Percentiles rank a stretch among this genome's conserved stretches.
Evolutionary conservation across 495 filamentous ascomycete species (phyloP).

Genomic region (Penicillium mononematosum): DNA sequence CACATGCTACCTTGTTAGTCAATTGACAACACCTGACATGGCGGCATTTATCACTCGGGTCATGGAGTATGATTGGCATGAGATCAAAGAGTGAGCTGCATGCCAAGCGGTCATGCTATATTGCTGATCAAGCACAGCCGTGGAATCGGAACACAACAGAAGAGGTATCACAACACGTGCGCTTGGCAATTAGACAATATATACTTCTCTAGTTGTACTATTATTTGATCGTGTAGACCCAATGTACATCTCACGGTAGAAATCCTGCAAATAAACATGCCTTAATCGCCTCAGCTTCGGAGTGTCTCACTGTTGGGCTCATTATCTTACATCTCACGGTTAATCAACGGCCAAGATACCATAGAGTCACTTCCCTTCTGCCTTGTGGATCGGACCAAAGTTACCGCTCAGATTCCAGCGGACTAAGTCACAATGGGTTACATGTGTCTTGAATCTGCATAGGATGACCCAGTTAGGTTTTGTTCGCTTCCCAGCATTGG

Average conservation of each 20-base stretch:
- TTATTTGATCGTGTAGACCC: background rate
- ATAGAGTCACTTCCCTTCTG: background rate
- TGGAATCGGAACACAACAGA: background rate
- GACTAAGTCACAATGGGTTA: background rate
- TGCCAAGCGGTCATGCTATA: background rate
- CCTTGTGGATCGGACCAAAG: background rate
- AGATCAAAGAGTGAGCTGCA: slow-evolving; percentile 53
- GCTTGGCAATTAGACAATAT: background rate
- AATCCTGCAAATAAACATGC: background rate
- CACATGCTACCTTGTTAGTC: slow-evolving; percentile 71
- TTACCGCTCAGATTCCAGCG: background rate
- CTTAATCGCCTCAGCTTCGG: background rate
- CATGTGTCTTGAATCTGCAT: background rate
- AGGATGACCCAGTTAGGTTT: background rate
- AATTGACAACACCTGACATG: slow-evolving; percentile 63
- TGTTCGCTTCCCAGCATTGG: background rate
- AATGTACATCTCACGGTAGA: background rate
- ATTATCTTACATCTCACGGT: background rate
- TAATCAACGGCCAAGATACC: background rate
- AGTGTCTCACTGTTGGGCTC: background rate
- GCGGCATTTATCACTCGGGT: slow-evolving; percentile 65
- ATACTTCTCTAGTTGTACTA: background rate
- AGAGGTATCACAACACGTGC: too few relatives aligned
- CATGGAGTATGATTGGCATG: slow-evolving; percentile 69
- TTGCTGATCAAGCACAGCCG: background rate